These are phyloP conservation scores for Gomphus sp. DNA, from an alignment of 1,284 basidiomycete species.

Conservation along the genomic window DNA sequence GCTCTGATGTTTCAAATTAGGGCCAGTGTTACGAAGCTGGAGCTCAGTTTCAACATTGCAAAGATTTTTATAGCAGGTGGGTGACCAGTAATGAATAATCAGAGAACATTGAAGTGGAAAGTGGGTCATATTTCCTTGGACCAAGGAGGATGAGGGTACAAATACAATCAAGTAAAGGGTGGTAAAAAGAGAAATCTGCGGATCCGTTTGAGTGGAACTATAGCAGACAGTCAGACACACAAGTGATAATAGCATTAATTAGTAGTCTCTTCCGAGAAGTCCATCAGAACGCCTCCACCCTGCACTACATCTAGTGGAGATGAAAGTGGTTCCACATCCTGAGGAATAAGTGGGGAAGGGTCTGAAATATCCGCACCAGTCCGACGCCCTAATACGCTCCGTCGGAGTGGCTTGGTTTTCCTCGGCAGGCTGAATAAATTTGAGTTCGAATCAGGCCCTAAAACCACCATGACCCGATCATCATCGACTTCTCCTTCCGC, in stretches of 20 bases:
- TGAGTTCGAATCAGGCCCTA: background rate
- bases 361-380: background rate
- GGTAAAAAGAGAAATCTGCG: background rate
- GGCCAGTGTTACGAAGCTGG: no score
- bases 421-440: background rate
- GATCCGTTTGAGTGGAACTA: background rate
- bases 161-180: background rate
- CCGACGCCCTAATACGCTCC: background rate
- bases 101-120: no score
- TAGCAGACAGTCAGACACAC: background rate
- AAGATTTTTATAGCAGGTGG: no score
- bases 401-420: constrained; percentile 7
- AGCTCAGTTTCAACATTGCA: no score
- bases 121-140: background rate
- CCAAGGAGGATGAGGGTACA: background rate
- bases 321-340: background rate
- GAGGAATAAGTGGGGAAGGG: background rate
- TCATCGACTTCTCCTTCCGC: background rate
- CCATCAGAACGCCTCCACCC: background rate
- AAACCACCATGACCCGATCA: background rate
- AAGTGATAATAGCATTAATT: background rate
- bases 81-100: no score
- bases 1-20: no score
- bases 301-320: background rate
- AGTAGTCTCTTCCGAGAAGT: background rate